A percentile compares a stretch with the other conserved stretches of the same genome.
These are phyloP conservation scores for Wickerhamomyces mucosus DNA, from an alignment of 805 yeast genomes.

Conservation along the genomic window DNA sequence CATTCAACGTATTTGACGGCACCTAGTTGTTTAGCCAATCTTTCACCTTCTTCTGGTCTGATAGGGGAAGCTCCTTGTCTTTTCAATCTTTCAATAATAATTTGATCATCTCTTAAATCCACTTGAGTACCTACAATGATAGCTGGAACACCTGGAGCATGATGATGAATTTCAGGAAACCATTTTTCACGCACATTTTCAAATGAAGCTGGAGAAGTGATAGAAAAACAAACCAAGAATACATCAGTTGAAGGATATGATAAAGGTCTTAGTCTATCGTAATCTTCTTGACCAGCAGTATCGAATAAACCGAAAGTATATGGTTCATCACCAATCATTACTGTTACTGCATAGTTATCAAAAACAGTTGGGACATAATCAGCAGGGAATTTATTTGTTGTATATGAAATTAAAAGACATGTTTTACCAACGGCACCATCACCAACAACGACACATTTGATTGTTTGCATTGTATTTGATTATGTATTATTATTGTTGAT, in stretches of 20 bases:
- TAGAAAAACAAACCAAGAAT: conserved; percentile 90
- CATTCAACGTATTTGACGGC: conserved; percentile 98
- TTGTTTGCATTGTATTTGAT: conserved; percentile 40
- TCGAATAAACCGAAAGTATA: conserved; percentile 95
- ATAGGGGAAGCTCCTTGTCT: conserved; percentile 88
- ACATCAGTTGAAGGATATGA: conserved; percentile 97
- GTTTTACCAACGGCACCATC: conserved; percentile 99
- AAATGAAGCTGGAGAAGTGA: conserved; percentile 93
- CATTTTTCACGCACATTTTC: conserved; percentile 97
- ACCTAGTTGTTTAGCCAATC: conserved; percentile 84
- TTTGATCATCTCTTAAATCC: conserved; percentile 89
- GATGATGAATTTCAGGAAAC: conserved; percentile 98
- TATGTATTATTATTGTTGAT: too few relatives aligned
- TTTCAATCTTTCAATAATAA: conserved; percentile 78
- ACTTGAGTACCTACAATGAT: conserved; percentile 95
- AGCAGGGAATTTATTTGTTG: conserved; percentile 94
- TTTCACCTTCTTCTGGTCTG: conserved; percentile 79
- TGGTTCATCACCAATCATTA: conserved; percentile 96
- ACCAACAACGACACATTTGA: conserved; percentile 97
- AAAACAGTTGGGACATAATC: conserved; percentile 99
- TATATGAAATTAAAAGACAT: conserved; percentile 88
- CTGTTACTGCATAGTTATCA: conserved; percentile 90
- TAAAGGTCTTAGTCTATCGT: conserved; percentile 92
- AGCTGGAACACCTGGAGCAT: conserved; percentile 97
- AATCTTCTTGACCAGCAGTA: conserved; percentile 99